These are phyloP conservation scores for Syzygium syzygioides DNA, from an alignment of 441 rosid genomes.

Conservation along the genomic window DNA sequence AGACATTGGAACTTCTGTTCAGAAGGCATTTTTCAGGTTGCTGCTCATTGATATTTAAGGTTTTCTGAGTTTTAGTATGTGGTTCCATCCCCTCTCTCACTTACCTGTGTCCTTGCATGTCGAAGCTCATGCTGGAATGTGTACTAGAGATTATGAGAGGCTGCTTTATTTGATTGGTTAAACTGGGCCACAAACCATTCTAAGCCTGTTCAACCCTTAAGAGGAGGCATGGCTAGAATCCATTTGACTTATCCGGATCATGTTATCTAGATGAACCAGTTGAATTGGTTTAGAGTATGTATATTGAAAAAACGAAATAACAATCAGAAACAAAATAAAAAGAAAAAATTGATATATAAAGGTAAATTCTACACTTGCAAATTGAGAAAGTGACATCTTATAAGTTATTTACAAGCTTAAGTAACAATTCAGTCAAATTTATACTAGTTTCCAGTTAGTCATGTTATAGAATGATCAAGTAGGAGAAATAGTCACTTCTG, in stretches of 20 bases:
- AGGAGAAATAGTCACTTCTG: neutral
- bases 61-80: too few species aligned
- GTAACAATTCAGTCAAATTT: neutral
- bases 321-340: neutral
- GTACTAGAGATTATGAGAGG: neutral
- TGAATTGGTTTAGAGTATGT: neutral
- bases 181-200: neutral
- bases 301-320: neutral
- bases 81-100: neutral
- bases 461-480: neutral
- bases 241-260: neutral
- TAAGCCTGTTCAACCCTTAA: neutral
- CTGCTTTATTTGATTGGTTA: neutral
- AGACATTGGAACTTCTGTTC: too few species aligned
- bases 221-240: neutral
- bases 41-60: too few species aligned
- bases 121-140: neutral
- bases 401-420: neutral
- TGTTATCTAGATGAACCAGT: neutral
- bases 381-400: neutral
- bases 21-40: too few species aligned
- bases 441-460: neutral
- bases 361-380: neutral
- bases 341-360: neutral
- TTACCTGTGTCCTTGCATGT: neutral